Conservation (phyloP, 208 protist genomes). For the Histomonas meleagridis region DNA sequence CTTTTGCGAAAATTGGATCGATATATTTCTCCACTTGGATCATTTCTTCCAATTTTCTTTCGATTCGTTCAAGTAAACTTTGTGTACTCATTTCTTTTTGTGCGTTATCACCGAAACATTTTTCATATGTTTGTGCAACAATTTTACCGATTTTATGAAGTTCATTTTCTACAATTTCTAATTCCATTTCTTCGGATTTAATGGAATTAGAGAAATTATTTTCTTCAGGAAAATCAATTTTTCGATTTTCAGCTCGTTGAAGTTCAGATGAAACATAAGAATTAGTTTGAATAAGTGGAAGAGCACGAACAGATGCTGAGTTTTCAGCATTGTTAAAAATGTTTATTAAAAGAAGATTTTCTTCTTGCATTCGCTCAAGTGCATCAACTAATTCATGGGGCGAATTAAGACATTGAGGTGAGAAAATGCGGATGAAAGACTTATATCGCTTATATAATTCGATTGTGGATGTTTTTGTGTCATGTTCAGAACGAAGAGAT, state of each 20-base stretch:
- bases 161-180: background rate
- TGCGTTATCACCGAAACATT: background rate
- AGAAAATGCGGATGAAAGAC: too few relatives aligned
- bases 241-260: background rate
- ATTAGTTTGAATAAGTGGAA: background rate
- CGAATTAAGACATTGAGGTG: background rate
- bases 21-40: background rate
- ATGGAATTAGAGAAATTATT: background rate
- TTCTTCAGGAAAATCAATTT: background rate
- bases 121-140: background rate
- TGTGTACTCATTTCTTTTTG: background rate
- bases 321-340: background rate
- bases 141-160: background rate
- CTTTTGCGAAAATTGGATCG: background rate
- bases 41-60: background rate
- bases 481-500: too few relatives aligned
- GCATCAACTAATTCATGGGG: background rate
- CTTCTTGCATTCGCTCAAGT: background rate
- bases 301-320: background rate
- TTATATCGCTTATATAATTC: background rate
- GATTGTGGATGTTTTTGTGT: background rate
- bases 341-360: background rate
- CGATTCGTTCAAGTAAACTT: constrained; percentile 12
- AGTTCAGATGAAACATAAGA: background rate
- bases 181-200: background rate